phyloP scores from a whole-genome alignment of 1,139 yeast genomes.

The Oligophagozyma castellii region DNA sequence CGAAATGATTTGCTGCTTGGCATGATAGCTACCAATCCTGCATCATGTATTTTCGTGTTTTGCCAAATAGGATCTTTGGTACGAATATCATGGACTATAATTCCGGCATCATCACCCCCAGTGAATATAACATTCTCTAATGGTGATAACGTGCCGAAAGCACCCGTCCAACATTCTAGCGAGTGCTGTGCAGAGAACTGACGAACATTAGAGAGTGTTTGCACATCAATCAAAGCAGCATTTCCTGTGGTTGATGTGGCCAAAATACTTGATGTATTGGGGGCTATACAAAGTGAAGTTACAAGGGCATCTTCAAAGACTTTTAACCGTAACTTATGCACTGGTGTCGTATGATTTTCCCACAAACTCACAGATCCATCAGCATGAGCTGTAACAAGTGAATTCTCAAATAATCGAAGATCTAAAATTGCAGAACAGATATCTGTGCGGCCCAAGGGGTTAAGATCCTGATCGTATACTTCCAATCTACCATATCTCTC shows the following conservation, averaged over 20 bases:
- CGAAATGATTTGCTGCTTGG: conserved; percentile 17
- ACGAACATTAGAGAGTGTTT: conserved; percentile 9
- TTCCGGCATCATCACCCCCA: conserved; percentile 80
- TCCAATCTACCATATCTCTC: conserved; percentile 65
- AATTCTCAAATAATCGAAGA: conserved; percentile 38
- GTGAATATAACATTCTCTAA: conserved; percentile 51
- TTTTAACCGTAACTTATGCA: too few relatives aligned
- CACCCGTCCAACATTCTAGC: conserved; percentile 84
- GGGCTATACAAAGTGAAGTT: too few relatives aligned
- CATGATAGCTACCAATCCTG: conserved; percentile 73
- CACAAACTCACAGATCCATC: conserved; percentile 63
- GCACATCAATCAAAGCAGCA: conserved; percentile 8
- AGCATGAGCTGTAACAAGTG: conserved; percentile 59
- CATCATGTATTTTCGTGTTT: conserved; percentile 53
- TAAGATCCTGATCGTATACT: conserved; percentile 29
- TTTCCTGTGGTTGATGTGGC: conserved; percentile 6
- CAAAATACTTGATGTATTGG: conserved; percentile 3
- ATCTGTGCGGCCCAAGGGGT: conserved; percentile 19
- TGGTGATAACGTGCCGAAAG: conserved; percentile 47
- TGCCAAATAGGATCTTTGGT: conserved; percentile 39
- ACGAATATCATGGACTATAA: conserved; percentile 67
- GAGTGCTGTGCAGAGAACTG: conserved; percentile 31
- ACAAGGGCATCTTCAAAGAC: too few relatives aligned
- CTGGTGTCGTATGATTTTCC: too few relatives aligned
- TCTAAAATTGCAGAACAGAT: conserved; percentile 65